Base-by-base conservation (phyloP, 352 stramenopile species). In the Globisporangium spiculum region DNA sequence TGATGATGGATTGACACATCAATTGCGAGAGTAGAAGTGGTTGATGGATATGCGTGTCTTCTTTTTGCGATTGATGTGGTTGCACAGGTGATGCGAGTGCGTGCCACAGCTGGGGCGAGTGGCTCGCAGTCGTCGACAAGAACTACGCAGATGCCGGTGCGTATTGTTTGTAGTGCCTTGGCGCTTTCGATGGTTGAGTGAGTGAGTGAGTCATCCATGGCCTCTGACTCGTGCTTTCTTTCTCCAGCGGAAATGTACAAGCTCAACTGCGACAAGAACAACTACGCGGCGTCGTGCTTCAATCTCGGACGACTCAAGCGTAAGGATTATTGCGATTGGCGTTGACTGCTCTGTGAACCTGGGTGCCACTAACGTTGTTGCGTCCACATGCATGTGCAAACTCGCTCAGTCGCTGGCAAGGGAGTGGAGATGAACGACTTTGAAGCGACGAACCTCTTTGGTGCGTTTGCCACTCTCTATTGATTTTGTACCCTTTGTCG, bases 21-120 rank as follows among this genome's bases (percentile, higher is more conserved):
- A 20, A 22, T 32, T 22, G 27, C 30, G 16, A 18, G 12, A 41
- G 24, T 5, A 16, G 8, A 16, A n/a, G 24, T 50, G 9, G 32
- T 32, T 62, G 4, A 62, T n/a, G n/a, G 5, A 30, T 30, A 6
- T 61, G 27, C 38, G 38, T 48, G 12, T 14, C 38, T 48, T 50
- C 22, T 27, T 27, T 63, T 48, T 48, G 5, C 34, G 18, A 20
- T 38, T 69, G 41, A 3, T 50, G 32, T 0, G 36, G 52, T 12
- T 7, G 3, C 5, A 4, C 54, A 76, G 86, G 86, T 22, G 86
- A 95, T 52, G 79, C 87, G n/a, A 93, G 81, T 59, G 89, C 89
- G 2, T 96, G 89, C 70, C 89, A 96, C 73, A 93, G 81, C 66
- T 94, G 84, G 82, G 89, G 87, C 59, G 89, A 96, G 59, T 96